A percentile compares a stretch with the other conserved stretches of the same genome.
phyloP scores from a whole-genome alignment of 495 filamentous ascomycete species.

The Astrothelium subdiscretum region DNA sequence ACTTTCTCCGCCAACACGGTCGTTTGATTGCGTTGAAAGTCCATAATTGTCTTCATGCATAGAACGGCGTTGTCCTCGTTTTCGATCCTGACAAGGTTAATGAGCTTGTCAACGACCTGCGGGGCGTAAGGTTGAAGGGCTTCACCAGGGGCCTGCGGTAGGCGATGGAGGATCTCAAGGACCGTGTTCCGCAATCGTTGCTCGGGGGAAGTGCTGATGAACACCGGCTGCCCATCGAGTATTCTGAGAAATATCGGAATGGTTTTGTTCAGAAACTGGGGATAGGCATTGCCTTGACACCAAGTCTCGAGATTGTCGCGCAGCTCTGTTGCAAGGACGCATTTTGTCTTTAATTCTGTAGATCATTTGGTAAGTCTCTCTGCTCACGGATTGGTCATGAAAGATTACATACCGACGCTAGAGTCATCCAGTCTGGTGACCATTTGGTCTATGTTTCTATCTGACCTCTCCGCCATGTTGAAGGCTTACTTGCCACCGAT shows the following conservation, averaged over 20 bases:
- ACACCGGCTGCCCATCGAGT: constrained; percentile 76
- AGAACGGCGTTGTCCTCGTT: constrained; percentile 98
- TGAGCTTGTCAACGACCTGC: constrained; percentile 76
- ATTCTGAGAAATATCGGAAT: constrained; percentile 85
- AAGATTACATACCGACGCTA: constrained; percentile 13
- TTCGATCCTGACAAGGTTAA: constrained; percentile 76
- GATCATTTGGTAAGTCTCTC: constrained; percentile 8
- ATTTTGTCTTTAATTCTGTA: constrained; percentile 62
- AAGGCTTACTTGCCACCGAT: not conserved
- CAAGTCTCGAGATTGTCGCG: constrained; percentile 75
- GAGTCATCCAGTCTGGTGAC: constrained; percentile 26
- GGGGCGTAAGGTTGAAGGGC: constrained; percentile 74
- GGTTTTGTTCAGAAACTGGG: constrained; percentile 67
- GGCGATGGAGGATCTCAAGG: constrained; percentile 85
- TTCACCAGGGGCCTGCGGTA: constrained; percentile 61
- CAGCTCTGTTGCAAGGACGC: constrained; percentile 64
- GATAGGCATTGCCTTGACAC: constrained; percentile 53
- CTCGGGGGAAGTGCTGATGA: constrained; percentile 75
- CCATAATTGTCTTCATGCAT: constrained; percentile 96
- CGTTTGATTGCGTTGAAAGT: constrained; percentile 83
- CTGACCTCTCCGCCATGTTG: constrained; percentile 14
- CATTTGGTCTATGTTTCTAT: constrained; percentile 19
- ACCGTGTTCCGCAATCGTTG: constrained; percentile 84
- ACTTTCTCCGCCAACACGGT: constrained; percentile 69
- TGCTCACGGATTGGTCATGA: not conserved